Evolutionary conservation across 129 eudicot species (phyloP), one percentile per base, ranked within the genome.

Genomic region (Centella asiatica): DNA sequence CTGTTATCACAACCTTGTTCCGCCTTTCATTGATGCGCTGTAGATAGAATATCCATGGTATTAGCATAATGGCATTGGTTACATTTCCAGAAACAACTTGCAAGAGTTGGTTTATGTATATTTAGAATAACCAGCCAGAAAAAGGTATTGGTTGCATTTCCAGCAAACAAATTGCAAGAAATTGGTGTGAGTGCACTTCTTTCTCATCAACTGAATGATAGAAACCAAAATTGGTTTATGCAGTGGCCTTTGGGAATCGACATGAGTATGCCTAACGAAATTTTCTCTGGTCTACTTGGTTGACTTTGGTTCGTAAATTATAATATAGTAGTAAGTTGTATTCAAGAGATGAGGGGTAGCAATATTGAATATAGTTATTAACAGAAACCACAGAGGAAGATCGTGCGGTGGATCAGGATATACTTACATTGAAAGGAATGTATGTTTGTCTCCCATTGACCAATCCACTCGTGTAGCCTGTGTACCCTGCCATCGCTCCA

Each of bases 1-100:
- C 88, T 0, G 88, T 83, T 46, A 83, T 79, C 47, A 79, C 85
- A 22, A 83, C 86, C 37, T 64, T 53, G 40, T 83, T 83, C 48
- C 67, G 83, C 61, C 62, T 51, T 50, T 80, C 90, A 44, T 71
- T 83, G 25, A 83, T 76, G 52, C 90, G 80, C 82, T 83, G 85
- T 80, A 74, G 8, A 23, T n/a, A 42, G 69, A 59, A 39, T 63
- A 57, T 49, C 61, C 53, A 47, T n/a, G n/a, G n/a, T n/a, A n/a
- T n/a, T n/a, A n/a, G n/a, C n/a, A n/a, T n/a, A n/a, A n/a, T n/a
- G n/a, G n/a, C n/a, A n/a, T n/a, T n/a, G n/a, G n/a, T n/a, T n/a
- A n/a, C n/a, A n/a, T n/a, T n/a, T n/a, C n/a, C n/a, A n/a, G n/a
- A n/a, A n/a, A n/a, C n/a, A n/a, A n/a, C n/a, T n/a, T n/a, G n/a